Evolutionary conservation across 1,284 basidiomycete genomes (phyloP).

Genomic region (Fomitopsis palustris): DNA sequence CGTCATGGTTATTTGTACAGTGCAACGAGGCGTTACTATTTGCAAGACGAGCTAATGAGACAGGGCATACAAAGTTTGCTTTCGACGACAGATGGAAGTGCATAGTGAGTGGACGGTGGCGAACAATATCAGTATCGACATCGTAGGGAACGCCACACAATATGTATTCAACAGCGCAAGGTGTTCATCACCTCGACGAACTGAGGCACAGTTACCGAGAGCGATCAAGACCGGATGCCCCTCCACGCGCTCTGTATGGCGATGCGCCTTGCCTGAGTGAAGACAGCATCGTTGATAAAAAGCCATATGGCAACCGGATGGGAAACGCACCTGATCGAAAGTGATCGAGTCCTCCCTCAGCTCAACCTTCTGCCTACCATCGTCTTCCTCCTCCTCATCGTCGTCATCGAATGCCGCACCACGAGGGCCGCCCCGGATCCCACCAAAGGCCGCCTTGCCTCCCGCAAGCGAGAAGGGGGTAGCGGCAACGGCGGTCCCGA

Average conservation of each 20-base stretch:
- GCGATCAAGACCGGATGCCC: slow-evolving; percentile 42
- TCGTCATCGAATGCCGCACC: slow-evolving; percentile 43
- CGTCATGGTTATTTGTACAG: background rate
- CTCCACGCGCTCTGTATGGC: slow-evolving; percentile 76
- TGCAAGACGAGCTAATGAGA: slow-evolving; percentile 1
- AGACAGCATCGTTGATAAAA: background rate
- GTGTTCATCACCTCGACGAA: slow-evolving; percentile 11
- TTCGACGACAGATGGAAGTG: background rate
- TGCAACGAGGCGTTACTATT: slow-evolving; percentile 1
- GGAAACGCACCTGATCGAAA: slow-evolving; percentile 72
- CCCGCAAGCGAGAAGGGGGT: slow-evolving; percentile 79
- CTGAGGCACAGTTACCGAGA: background rate
- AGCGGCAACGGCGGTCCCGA: slow-evolving; percentile 74
- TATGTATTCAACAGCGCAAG: background rate
- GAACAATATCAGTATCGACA: background rate
- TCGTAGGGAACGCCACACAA: background rate
- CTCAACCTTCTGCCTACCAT: slow-evolving; percentile 67
- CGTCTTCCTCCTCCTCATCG: slow-evolving; percentile 62
- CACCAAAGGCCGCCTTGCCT: slow-evolving; percentile 76
- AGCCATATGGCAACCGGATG: background rate
- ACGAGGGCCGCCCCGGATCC: slow-evolving; percentile 46
- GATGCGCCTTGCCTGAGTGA: slow-evolving; percentile 57
- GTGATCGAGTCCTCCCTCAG: slow-evolving; percentile 80
- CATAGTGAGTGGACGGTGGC: background rate
- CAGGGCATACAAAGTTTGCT: background rate